phyloP scores from a whole-genome alignment of 2,329 filamentous ascomycete genomes.

The Aspergillus texensis region DNA sequence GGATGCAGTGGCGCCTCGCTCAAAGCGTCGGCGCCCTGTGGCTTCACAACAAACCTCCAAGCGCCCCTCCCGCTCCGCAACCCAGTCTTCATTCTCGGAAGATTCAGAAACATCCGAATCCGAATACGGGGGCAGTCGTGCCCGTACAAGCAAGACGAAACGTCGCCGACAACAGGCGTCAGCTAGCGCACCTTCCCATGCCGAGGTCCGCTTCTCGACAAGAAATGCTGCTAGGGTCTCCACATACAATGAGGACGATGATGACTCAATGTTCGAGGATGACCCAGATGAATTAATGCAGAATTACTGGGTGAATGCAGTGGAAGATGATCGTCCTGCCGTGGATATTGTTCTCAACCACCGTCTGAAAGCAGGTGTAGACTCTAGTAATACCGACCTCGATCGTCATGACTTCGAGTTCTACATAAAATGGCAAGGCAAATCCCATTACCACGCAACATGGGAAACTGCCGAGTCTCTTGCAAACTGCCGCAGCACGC shows the following conservation, averaged over 20 bases:
- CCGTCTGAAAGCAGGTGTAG: slow-evolving; percentile 70
- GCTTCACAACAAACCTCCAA: slow-evolving; percentile 56
- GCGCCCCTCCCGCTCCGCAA: slow-evolving; percentile 48
- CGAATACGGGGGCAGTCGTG: slow-evolving; percentile 76
- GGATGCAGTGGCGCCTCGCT: slow-evolving; percentile 61
- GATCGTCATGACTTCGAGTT: slow-evolving; percentile 78
- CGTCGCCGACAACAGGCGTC: slow-evolving; percentile 69
- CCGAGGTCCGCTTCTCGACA: slow-evolving; percentile 89
- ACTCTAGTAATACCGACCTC: slow-evolving; percentile 35
- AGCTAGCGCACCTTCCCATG: slow-evolving; percentile 65
- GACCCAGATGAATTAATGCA: slow-evolving; percentile 65
- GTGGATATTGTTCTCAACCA: slow-evolving; percentile 93
- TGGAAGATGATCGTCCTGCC: slow-evolving; percentile 77
- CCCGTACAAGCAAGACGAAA: slow-evolving; percentile 74
- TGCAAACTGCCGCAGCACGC: slow-evolving; percentile 76
- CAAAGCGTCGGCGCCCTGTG: slow-evolving; percentile 54
- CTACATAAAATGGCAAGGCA: slow-evolving; percentile 93
- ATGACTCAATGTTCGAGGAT: slow-evolving; percentile 59
- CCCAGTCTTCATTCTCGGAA: slow-evolving; percentile 68
- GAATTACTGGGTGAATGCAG: slow-evolving; percentile 67
- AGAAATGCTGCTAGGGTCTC: slow-evolving; percentile 76
- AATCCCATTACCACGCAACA: slow-evolving; percentile 92
- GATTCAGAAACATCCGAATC: slow-evolving; percentile 61
- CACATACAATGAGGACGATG: slow-evolving; percentile 69
- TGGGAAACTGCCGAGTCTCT: slow-evolving; percentile 84